phyloP scores from a whole-genome alignment of 1,284 basidiomycete species.

The Cryptococcus deneoformans region DNA sequence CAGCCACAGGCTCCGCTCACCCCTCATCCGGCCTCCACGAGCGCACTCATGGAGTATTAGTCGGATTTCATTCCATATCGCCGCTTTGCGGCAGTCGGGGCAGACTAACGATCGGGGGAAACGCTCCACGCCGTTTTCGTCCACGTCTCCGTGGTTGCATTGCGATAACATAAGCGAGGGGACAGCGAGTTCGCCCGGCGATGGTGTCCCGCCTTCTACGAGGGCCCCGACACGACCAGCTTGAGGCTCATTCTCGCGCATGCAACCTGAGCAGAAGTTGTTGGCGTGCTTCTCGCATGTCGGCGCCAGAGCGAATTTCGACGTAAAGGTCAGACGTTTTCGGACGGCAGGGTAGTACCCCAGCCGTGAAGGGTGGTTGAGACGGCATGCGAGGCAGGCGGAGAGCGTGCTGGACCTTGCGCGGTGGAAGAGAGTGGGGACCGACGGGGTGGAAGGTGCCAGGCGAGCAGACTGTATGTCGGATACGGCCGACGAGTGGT shows the following conservation, averaged over 20 bases:
- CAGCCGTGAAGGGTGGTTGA: conserved; percentile 13
- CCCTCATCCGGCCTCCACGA: conserved; percentile 8
- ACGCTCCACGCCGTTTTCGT: conserved; percentile 11
- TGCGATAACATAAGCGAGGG: background rate
- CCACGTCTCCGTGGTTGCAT: conserved; percentile 6
- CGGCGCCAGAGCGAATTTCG: conserved; percentile 14
- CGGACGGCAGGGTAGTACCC: conserved; percentile 12
- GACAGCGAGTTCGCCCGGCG: background rate
- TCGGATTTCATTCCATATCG: conserved; percentile 9
- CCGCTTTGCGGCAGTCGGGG: conserved; percentile 12
- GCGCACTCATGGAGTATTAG: conserved; percentile 14
- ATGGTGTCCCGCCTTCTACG: background rate
- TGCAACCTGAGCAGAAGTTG: conserved; percentile 21
- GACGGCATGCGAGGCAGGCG: conserved; percentile 15
- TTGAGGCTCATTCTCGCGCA: conserved; percentile 5
- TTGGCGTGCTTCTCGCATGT: conserved; percentile 20
- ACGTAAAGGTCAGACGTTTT: conserved; percentile 10
- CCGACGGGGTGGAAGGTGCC: conserved; percentile 10
- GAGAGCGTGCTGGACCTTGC: conserved; percentile 11
- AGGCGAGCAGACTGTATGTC: conserved; percentile 9
- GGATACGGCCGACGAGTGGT: conserved; percentile 9
- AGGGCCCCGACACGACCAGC: background rate
- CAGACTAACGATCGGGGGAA: conserved; percentile 7
- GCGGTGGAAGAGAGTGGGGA: conserved; percentile 16
- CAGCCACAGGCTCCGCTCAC: conserved; percentile 2